Percentiles rank a stretch among this genome's conserved stretches.
phyloP scores from a whole-genome alignment of 148 eudicot species.

The Arbutus unedo region DNA sequence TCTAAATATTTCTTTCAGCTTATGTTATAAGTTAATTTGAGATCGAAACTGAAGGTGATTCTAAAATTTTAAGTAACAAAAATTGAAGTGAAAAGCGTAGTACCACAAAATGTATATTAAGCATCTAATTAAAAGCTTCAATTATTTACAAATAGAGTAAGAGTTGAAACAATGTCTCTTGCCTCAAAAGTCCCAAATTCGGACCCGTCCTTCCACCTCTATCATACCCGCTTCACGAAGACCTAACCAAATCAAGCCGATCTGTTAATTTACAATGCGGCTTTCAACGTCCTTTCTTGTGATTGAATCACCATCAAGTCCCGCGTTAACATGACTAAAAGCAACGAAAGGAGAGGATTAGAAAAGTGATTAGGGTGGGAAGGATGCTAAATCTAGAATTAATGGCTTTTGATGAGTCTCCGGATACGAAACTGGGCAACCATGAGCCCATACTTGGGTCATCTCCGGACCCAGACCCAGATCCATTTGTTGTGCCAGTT shows the following conservation, averaged over 20 bases:
- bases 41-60: background rate
- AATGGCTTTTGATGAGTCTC: slow-evolving; percentile 16
- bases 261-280: background rate
- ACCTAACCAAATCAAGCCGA: too few species aligned
- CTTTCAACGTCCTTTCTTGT: background rate
- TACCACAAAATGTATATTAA: background rate
- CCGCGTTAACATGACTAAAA: background rate
- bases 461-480: slow-evolving; percentile 9
- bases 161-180: too few species aligned
- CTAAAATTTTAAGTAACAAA: background rate
- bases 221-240: too few species aligned
- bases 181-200: too few species aligned
- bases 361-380: slow-evolving; percentile 6
- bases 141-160: background rate
- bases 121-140: background rate
- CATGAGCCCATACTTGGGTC: slow-evolving; percentile 27
- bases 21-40: too few species aligned
- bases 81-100: background rate
- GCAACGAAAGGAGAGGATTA: slow-evolving; percentile 15
- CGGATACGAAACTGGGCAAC: slow-evolving; percentile 31
- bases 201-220: too few species aligned
- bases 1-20: too few species aligned
- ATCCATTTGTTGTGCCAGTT: background rate
- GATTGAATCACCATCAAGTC: background rate
- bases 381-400: slow-evolving; percentile 11